Conservation (phyloP, 2,329 filamentous ascomycete genomes). For the Myrmaecium sp. region DNA sequence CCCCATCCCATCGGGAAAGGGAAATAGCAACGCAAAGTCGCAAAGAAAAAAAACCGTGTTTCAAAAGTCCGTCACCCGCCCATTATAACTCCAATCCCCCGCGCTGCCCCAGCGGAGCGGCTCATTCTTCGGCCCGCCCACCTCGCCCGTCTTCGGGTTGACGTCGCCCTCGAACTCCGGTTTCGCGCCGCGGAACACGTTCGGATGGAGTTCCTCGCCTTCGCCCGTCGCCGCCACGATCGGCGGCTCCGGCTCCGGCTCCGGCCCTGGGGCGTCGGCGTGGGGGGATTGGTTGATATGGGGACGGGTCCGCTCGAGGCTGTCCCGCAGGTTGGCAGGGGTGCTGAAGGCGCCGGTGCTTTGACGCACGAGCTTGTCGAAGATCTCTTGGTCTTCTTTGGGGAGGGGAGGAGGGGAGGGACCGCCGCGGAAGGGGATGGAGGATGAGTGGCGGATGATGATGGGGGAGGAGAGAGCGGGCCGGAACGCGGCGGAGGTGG, state of each 20-base stretch:
- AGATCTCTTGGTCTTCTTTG: constrained; percentile 75
- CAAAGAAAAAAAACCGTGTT: too few relatives aligned
- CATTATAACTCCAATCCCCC: constrained; percentile 87
- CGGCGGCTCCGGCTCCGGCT: constrained; percentile 16
- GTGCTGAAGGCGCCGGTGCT: constrained; percentile 66
- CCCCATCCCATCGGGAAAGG: too few relatives aligned
- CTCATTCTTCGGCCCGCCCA: constrained; percentile 95
- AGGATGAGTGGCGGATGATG: constrained; percentile 2
- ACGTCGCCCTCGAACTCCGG: constrained; percentile 86
- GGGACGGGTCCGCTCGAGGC: constrained; percentile 13
- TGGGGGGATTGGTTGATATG: constrained; percentile 19
- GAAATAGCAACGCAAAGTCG: too few relatives aligned
- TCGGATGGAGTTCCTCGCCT: constrained; percentile 50
- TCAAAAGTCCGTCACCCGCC: constrained; percentile 84
- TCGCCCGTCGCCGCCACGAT: constrained; percentile 37
- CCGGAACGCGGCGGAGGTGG: too few relatives aligned
- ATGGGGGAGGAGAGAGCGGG: too few relatives aligned
- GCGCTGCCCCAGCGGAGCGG: constrained; percentile 67
- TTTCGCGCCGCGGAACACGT: constrained; percentile 57
- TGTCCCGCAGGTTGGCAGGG: constrained; percentile 27
- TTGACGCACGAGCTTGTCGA: constrained; percentile 66
- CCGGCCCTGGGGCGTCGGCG: constrained; percentile 9
- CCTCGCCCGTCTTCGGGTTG: constrained; percentile 88
- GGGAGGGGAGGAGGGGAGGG: constrained; percentile 76
- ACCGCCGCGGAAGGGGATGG: constrained; percentile 19